Conservation (phyloP, 805 yeast species). For the Wickerhamomyces pijperi region DNA sequence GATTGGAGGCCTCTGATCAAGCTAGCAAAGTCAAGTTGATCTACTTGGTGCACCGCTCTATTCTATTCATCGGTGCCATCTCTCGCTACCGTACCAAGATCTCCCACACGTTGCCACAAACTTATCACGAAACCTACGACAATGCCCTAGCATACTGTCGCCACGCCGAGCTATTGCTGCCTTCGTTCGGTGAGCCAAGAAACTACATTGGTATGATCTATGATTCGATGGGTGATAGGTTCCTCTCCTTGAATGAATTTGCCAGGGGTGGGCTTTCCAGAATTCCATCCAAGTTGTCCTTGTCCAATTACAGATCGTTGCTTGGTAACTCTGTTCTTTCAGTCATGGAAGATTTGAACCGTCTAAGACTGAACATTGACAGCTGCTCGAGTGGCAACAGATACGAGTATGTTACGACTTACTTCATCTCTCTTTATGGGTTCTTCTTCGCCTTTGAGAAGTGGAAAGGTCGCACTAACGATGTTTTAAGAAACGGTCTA, state of each 20-base stretch:
- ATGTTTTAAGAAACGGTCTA: slow-evolving; percentile 20
- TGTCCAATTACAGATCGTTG: slow-evolving; percentile 23
- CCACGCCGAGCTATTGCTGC: slow-evolving; percentile 44
- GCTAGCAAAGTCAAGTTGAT: slow-evolving; percentile 18
- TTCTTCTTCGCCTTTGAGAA: slow-evolving; percentile 30
- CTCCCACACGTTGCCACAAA: slow-evolving; percentile 21
- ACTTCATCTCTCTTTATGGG: slow-evolving; percentile 27
- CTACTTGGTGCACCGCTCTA: slow-evolving; percentile 35
- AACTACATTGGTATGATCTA: slow-evolving; percentile 48
- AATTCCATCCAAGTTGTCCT: slow-evolving; percentile 27
- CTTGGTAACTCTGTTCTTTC: slow-evolving; percentile 19
- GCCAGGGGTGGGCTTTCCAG: slow-evolving; percentile 33
- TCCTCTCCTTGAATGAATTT: slow-evolving; percentile 30
- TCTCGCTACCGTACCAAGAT: slow-evolving; percentile 41
- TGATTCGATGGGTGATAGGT: slow-evolving; percentile 22
- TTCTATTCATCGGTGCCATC: slow-evolving; percentile 45
- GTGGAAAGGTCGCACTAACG: slow-evolving; percentile 22
- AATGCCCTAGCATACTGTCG: slow-evolving; percentile 37
- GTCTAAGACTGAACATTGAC: slow-evolving; percentile 9
- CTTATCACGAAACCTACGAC: slow-evolving; percentile 28
- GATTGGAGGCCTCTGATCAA: slow-evolving; percentile 6
- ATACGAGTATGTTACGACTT: slow-evolving; percentile 7
- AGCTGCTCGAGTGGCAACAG: slow-evolving; percentile 6
- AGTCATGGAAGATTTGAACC: slow-evolving; percentile 18
- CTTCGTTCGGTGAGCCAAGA: slow-evolving; percentile 59